Conservation (phyloP, 176 grass and related monocot genomes). For the Triticum urartu region DNA sequence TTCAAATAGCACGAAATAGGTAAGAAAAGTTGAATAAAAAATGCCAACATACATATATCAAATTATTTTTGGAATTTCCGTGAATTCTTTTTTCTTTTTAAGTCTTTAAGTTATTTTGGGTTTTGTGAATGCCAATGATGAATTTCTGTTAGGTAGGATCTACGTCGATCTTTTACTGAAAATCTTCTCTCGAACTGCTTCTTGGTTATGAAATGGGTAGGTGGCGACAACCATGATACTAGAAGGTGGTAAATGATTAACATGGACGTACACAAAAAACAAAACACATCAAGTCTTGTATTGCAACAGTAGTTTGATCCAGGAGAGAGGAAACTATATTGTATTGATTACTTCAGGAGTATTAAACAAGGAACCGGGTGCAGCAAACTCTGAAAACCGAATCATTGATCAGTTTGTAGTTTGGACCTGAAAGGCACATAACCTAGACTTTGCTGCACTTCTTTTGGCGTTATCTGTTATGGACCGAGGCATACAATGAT, state of each 20-base stretch:
- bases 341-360: background rate
- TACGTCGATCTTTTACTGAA: too few relatives aligned
- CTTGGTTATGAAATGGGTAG: too few relatives aligned
- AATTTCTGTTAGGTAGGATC: too few relatives aligned
- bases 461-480: background rate
- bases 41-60: too few relatives aligned
- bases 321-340: background rate
- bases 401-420: background rate
- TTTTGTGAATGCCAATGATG: too few relatives aligned
- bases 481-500: too few relatives aligned
- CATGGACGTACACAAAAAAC: background rate
- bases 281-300: background rate
- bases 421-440: background rate
- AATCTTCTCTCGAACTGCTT: too few relatives aligned
- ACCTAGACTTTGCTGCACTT: background rate
- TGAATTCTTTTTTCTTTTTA: too few relatives aligned
- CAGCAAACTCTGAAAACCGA: background rate
- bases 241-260: background rate
- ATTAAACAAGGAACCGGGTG: background rate
- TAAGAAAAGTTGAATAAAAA: too few relatives aligned
- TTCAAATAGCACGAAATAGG: too few relatives aligned
- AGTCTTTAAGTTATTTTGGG: too few relatives aligned
- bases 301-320: background rate
- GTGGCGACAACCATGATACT: background rate
- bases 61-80: too few relatives aligned